phyloP scores from a whole-genome alignment of 116 monocot genomes.

The Trichopus zeylanicus region DNA sequence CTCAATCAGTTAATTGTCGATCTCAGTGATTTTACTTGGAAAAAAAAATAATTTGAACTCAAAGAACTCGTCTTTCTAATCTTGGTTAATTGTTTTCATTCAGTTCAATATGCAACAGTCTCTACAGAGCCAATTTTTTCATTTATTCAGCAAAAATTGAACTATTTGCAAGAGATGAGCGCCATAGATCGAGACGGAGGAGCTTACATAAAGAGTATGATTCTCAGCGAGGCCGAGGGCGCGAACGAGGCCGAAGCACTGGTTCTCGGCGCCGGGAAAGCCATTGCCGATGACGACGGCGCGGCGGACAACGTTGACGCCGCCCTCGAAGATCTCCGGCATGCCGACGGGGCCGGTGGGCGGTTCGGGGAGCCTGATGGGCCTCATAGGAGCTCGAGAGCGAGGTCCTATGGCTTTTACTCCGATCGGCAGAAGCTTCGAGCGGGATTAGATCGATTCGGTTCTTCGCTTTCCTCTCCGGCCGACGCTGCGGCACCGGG shows the following conservation, averaged over 20 bases:
- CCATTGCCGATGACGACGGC: slow-evolving; percentile 95
- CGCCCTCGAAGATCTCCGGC: slow-evolving; percentile 93
- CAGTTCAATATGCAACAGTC: too few relatives aligned
- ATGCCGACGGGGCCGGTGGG: slow-evolving; percentile 42
- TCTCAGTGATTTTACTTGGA: too few relatives aligned
- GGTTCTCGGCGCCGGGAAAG: slow-evolving; percentile 82
- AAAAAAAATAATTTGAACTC: too few relatives aligned
- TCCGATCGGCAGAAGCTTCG: not conserved
- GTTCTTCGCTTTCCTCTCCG: too few relatives aligned
- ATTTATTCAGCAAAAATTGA: too few relatives aligned
- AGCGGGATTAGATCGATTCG: too few relatives aligned
- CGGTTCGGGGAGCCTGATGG: slow-evolving; percentile 92
- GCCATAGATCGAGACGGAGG: not conserved
- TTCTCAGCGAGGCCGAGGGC: slow-evolving; percentile 81
- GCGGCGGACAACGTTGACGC: slow-evolving; percentile 64
- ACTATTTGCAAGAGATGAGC: too few relatives aligned
- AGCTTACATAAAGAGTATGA: slow-evolving; percentile 56
- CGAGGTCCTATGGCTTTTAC: not conserved
- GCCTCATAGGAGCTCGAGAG: slow-evolving; percentile 46
- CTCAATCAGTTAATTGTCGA: too few relatives aligned
- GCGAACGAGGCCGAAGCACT: slow-evolving; percentile 83
- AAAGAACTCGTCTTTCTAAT: too few relatives aligned
- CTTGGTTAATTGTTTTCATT: too few relatives aligned
- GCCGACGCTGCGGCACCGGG: too few relatives aligned
- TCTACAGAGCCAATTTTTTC: too few relatives aligned